Evolutionary conservation across 1,284 basidiomycete species (phyloP).

Genomic region (Kwoniella shivajii): DNA sequence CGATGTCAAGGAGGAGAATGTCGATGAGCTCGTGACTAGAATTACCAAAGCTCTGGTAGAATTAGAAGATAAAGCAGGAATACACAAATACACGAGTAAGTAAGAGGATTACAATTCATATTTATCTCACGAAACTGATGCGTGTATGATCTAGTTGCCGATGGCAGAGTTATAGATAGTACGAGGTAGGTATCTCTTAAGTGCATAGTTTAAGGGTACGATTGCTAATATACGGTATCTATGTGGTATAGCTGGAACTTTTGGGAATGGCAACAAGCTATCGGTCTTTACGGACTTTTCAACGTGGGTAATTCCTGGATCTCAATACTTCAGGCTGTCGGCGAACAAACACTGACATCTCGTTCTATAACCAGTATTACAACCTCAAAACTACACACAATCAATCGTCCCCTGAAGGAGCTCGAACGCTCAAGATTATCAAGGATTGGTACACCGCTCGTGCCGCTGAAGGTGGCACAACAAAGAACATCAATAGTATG

Average conservation of each 20-base stretch:
- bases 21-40: slow-evolving; percentile 14
- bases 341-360: neutral
- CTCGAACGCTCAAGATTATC: slow-evolving; percentile 15
- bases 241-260: neutral
- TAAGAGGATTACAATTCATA: neutral
- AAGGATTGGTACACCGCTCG: slow-evolving; percentile 25
- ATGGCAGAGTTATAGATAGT: slow-evolving; percentile 26
- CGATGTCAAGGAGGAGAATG: slow-evolving; percentile 15
- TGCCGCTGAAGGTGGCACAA: slow-evolving; percentile 47
- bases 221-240: neutral
- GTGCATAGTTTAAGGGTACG: neutral
- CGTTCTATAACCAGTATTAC: slow-evolving; percentile 20
- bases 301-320: slow-evolving; percentile 12
- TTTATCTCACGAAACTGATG: neutral
- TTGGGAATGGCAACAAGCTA: slow-evolving; percentile 32
- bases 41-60: slow-evolving; percentile 23
- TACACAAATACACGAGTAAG: slow-evolving; percentile 21
- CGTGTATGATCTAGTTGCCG: slow-evolving; percentile 15
- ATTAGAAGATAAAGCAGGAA: slow-evolving; percentile 23
- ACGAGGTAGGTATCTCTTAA: slow-evolving; percentile 7
- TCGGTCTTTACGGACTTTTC: slow-evolving; percentile 24
- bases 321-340: neutral
- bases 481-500: slow-evolving; percentile 69
- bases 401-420: slow-evolving; percentile 4
- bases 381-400: slow-evolving; percentile 9